These are phyloP conservation scores for Picea abies DNA, from an alignment of 83 land plant genomes.

Conservation along the genomic window DNA sequence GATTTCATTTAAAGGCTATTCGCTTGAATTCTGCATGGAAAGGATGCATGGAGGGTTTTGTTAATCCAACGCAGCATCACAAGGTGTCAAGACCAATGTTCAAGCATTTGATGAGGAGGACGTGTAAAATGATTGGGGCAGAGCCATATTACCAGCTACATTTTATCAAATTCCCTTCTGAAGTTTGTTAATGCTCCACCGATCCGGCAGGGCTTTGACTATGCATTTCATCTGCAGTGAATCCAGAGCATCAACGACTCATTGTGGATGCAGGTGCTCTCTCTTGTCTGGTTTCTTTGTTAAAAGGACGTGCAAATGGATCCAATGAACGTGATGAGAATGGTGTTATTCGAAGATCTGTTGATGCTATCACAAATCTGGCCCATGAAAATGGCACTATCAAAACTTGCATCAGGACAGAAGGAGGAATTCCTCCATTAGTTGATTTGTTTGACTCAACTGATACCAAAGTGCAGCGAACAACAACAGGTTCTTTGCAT, in stretches of 20 bases:
- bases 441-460: slow-evolving; percentile 82
- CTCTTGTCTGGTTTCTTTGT: slow-evolving; percentile 72
- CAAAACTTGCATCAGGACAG: slow-evolving; percentile 90
- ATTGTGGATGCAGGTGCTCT: slow-evolving; percentile 97
- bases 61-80: no score
- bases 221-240: no score
- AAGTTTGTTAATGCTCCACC: no score
- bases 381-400: slow-evolving; percentile 94
- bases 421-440: slow-evolving; percentile 96
- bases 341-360: slow-evolving; percentile 92
- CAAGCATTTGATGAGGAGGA: no score
- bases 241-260: slow-evolving; percentile 95
- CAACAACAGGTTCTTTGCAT: slow-evolving; percentile 92
- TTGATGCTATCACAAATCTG: slow-evolving; percentile 97
- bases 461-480: slow-evolving; percentile 90
- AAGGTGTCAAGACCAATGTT: no score
- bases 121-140: no score
- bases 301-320: slow-evolving; percentile 55
- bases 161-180: no score
- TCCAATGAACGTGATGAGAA: slow-evolving; percentile 51
- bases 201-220: no score
- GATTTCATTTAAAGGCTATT: no score
- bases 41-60: no score
- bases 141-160: no score
- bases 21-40: no score